A percentile compares a stretch with the other conserved stretches of the same genome.
Evolutionary conservation across 371 early-diverging fungal genomes (phyloP).

Genomic region (Rhizopus stolonifer): DNA sequence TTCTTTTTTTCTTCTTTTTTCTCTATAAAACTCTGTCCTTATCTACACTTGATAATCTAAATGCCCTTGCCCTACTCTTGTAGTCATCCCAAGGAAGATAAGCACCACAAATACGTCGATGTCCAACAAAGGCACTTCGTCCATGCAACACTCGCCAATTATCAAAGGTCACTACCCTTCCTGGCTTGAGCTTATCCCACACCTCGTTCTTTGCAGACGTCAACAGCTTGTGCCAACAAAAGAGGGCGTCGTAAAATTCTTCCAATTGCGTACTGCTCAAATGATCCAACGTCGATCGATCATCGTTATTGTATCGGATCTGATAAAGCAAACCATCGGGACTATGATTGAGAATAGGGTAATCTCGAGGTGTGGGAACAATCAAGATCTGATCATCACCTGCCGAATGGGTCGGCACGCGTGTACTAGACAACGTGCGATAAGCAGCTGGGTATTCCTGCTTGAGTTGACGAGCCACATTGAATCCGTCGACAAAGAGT

Average conservation of each 20-base stretch:
- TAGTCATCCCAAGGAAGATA: conserved; percentile 87
- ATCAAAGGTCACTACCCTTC: conserved; percentile 77
- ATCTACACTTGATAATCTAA: conserved; percentile 34
- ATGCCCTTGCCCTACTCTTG: conserved; percentile 52
- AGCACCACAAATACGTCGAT: conserved; percentile 75
- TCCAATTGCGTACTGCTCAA: conserved; percentile 51
- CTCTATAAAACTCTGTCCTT: conserved; percentile 41
- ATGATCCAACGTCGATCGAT: conserved; percentile 70
- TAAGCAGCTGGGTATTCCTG: conserved; percentile 61
- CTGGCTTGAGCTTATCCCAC: conserved; percentile 73
- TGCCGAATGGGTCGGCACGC: conserved; percentile 77
- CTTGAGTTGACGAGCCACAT: conserved; percentile 68
- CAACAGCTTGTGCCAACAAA: conserved; percentile 70
- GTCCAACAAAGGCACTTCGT: conserved; percentile 73
- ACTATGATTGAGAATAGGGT: conserved; percentile 71
- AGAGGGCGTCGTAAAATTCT: conserved; percentile 74
- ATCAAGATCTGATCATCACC: conserved; percentile 74
- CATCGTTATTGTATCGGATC: conserved; percentile 87
- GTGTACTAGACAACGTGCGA: conserved; percentile 58
- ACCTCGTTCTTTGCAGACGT: conserved; percentile 58
- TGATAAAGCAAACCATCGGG: conserved; percentile 61
- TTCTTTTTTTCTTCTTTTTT: too few relatives aligned
- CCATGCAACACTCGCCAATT: conserved; percentile 91
- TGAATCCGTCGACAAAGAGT: conserved; percentile 84
- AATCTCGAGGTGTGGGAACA: conserved; percentile 63